A percentile compares a stretch with the other conserved stretches of the same genome.
Conservation (phyloP, 1,284 basidiomycete genomes). For the Tranzscheliella williamsii region DNA sequence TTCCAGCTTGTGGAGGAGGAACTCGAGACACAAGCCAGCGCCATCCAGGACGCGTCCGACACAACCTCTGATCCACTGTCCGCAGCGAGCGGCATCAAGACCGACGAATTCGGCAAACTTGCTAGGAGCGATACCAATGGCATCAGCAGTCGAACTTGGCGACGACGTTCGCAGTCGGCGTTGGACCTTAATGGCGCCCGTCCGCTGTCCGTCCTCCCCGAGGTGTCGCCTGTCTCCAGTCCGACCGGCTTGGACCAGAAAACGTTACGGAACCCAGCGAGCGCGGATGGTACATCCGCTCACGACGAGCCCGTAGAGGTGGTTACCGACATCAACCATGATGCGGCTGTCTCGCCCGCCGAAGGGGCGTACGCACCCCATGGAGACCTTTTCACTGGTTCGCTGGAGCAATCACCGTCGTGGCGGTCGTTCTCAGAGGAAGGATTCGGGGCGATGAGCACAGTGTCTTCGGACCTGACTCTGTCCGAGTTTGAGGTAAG, state of each 20-base stretch:
- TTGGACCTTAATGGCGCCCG: slow-evolving; percentile 13
- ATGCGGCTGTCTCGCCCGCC: not conserved
- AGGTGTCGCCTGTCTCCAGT: too few relatives aligned
- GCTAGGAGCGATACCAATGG: too few relatives aligned
- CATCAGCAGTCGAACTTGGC: not conserved
- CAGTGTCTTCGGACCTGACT: slow-evolving; percentile 11
- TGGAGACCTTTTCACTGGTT: slow-evolving; percentile 6
- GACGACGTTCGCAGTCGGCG: slow-evolving; percentile 18
- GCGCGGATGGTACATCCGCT: not conserved
- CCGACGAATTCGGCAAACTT: not conserved
- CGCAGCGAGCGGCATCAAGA: not conserved
- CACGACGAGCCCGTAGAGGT: slow-evolving; percentile 10
- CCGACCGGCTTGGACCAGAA: too few relatives aligned
- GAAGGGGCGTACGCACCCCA: too few relatives aligned
- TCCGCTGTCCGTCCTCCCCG: too few relatives aligned
- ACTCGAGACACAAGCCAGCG: not conserved
- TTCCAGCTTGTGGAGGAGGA: slow-evolving; percentile 22
- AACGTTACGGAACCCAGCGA: too few relatives aligned
- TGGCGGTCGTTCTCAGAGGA: slow-evolving; percentile 29
- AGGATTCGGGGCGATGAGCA: slow-evolving; percentile 21
- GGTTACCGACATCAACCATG: not conserved
- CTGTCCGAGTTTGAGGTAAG: slow-evolving; percentile 10
- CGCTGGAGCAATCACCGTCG: slow-evolving; percentile 9
- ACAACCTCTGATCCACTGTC: not conserved
- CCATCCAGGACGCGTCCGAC: not conserved